Percentiles rank a stretch among this genome's conserved stretches.
phyloP scores from a whole-genome alignment of 306 rosid species.

The Glycine latifolia region DNA sequence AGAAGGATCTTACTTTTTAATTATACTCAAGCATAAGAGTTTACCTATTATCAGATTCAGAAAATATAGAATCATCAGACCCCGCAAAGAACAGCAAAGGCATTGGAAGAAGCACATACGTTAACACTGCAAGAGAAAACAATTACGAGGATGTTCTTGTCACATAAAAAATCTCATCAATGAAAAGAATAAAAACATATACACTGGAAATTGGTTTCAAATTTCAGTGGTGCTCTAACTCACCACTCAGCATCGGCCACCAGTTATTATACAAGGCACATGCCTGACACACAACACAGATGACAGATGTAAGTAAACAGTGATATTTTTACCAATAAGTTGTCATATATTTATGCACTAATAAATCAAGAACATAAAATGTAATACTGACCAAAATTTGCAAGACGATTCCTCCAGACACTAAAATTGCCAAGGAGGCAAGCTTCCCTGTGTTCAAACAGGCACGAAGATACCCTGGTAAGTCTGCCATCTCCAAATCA shows the following conservation, averaged over 20 bases:
- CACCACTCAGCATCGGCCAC: constrained; percentile 99
- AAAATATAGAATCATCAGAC: constrained; percentile 60
- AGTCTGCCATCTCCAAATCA: constrained; percentile 76
- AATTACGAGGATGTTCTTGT: constrained; percentile 9
- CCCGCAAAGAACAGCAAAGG: constrained; percentile 82
- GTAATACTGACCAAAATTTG: constrained; percentile 82
- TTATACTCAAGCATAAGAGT: too few species aligned
- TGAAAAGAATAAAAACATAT: background rate
- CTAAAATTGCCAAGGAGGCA: constrained; percentile 81
- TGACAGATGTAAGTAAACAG: constrained; percentile 41
- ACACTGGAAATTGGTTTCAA: constrained; percentile 13
- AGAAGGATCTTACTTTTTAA: too few species aligned
- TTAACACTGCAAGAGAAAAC: constrained; percentile 67
- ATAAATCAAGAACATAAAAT: constrained; percentile 29
- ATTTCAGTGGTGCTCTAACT: constrained; percentile 35
- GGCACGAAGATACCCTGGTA: constrained; percentile 72
- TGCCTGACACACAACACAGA: constrained; percentile 67
- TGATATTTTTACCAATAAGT: background rate
- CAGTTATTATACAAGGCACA: constrained; percentile 92
- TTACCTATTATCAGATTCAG: constrained; percentile 69
- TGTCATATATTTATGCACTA: constrained; percentile 18
- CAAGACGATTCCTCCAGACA: constrained; percentile 84
- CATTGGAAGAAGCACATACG: constrained; percentile 90
- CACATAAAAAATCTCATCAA: background rate
- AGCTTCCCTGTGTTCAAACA: constrained; percentile 81